Percentiles rank a stretch among this genome's conserved stretches.
Conservation (phyloP, 371 early-diverging fungal genomes). For the Lichtheimia corymbifera region DNA sequence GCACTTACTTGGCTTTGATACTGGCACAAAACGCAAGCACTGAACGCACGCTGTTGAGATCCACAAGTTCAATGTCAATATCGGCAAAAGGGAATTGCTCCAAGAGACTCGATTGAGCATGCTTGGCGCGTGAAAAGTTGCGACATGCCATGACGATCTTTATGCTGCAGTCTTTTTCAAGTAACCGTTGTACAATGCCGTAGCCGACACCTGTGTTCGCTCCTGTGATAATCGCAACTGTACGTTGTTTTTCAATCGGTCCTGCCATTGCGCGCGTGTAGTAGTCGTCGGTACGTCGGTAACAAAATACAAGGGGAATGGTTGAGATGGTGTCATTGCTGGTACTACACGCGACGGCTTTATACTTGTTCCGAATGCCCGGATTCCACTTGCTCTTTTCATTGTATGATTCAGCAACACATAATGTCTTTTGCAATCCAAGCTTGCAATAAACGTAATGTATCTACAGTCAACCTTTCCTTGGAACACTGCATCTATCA, state of each 20-base stretch:
- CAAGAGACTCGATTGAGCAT: constrained; percentile 56
- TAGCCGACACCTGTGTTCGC: constrained; percentile 77
- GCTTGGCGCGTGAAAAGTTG: constrained; percentile 55
- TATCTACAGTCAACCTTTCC: no score
- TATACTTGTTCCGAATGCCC: no score
- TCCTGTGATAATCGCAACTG: constrained; percentile 62
- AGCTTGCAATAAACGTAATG: no score
- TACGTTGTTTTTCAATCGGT: constrained; percentile 8
- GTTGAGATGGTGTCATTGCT: no score
- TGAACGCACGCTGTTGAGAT: constrained; percentile 54
- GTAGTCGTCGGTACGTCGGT: no score
- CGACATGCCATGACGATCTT: constrained; percentile 77
- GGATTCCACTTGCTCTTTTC: no score
- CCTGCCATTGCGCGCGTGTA: no score
- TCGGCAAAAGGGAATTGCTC: constrained; percentile 36
- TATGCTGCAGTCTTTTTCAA: constrained; percentile 25
- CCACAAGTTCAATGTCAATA: constrained; percentile 51
- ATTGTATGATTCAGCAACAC: no score
- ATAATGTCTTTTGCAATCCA: no score
- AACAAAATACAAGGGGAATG: no score
- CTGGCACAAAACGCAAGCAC: constrained; percentile 37
- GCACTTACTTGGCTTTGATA: constrained; percentile 27
- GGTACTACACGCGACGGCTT: no score
- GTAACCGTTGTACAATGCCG: constrained; percentile 68
- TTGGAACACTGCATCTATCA: no score